Conservation (phyloP, 805 yeast genomes). For the Zygosaccharomyces lentus region DNA sequence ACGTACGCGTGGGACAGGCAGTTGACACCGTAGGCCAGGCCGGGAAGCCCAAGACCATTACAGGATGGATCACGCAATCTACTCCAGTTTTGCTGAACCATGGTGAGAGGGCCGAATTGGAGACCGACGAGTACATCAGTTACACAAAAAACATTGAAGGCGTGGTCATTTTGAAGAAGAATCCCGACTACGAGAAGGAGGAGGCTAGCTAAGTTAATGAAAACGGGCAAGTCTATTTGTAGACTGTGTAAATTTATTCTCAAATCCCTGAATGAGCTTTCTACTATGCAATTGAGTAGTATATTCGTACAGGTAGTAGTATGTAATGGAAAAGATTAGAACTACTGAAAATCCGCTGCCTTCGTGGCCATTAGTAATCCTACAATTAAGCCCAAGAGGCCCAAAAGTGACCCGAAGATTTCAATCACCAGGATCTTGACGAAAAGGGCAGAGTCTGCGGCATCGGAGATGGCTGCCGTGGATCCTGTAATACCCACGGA, state of each 20-base stretch:
- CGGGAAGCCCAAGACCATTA: conserved; percentile 96
- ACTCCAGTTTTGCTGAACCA: conserved; percentile 91
- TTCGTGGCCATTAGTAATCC: conserved; percentile 96
- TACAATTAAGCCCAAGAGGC: conserved; percentile 92
- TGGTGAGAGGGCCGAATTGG: conserved; percentile 96
- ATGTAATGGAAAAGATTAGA: not conserved
- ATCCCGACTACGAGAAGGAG: conserved; percentile 74
- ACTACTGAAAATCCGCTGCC: conserved; percentile 76
- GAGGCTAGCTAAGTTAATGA: conserved; percentile 29
- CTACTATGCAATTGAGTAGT: not conserved
- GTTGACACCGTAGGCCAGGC: conserved; percentile 99
- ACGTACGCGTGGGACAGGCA: conserved; percentile 97
- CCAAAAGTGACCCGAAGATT: conserved; percentile 94
- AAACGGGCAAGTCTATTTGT: conserved; percentile 5
- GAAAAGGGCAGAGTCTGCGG: conserved; percentile 91
- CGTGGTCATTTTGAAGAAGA: conserved; percentile 84
- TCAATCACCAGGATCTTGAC: conserved; percentile 96
- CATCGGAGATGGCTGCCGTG: conserved; percentile 97
- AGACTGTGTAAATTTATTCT: conserved; percentile 7
- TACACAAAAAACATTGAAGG: conserved; percentile 84
- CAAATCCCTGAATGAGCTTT: not conserved
- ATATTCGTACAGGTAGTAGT: not conserved
- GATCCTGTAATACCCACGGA: conserved; percentile 98
- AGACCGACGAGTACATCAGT: conserved; percentile 79
- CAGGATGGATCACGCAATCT: conserved; percentile 99